These are phyloP conservation scores for Yamadazyma dushanensis DNA, from an alignment of 1,139 yeast genomes.

Conservation along the genomic window DNA sequence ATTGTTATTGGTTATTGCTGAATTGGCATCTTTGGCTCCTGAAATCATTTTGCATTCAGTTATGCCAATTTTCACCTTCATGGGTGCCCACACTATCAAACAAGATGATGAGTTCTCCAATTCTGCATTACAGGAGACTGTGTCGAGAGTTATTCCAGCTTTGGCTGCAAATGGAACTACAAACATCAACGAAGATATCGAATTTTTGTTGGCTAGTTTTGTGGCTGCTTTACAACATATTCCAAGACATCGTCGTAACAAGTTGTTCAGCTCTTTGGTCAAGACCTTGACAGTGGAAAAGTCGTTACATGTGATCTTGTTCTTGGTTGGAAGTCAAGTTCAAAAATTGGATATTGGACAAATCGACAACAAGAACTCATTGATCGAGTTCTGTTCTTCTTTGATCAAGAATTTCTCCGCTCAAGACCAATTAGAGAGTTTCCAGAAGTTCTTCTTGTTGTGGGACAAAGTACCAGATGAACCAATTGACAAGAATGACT, in stretches of 20 bases:
- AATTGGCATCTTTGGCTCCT: conserved; percentile 84
- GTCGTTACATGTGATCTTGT: conserved; percentile 71
- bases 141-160: conserved; percentile 89
- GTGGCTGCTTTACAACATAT: conserved; percentile 93
- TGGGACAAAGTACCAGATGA: conserved; percentile 52
- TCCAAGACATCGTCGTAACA: conserved; percentile 94
- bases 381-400: conserved; percentile 69
- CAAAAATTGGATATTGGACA: conserved; percentile 48
- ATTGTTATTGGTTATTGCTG: conserved; percentile 78
- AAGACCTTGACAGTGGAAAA: conserved; percentile 69
- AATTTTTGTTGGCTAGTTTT: conserved; percentile 82
- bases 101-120: conserved; percentile 96
- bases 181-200: conserved; percentile 40
- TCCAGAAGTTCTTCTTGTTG: conserved; percentile 53
- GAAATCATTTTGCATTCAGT: conserved; percentile 92
- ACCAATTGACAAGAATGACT: conserved; percentile 39
- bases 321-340: conserved; percentile 79
- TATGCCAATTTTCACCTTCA: conserved; percentile 97
- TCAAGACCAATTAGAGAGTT: conserved; percentile 64
- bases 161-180: conserved; percentile 57
- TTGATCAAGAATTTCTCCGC: conserved; percentile 70
- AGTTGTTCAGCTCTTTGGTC: conserved; percentile 75
- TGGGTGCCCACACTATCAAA: conserved; percentile 97
- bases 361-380: conserved; percentile 63
- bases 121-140: conserved; percentile 90